These are phyloP conservation scores for Dactylellina sp. DNA, from an alignment of 2,329 filamentous ascomycete species.

Conservation along the genomic window DNA sequence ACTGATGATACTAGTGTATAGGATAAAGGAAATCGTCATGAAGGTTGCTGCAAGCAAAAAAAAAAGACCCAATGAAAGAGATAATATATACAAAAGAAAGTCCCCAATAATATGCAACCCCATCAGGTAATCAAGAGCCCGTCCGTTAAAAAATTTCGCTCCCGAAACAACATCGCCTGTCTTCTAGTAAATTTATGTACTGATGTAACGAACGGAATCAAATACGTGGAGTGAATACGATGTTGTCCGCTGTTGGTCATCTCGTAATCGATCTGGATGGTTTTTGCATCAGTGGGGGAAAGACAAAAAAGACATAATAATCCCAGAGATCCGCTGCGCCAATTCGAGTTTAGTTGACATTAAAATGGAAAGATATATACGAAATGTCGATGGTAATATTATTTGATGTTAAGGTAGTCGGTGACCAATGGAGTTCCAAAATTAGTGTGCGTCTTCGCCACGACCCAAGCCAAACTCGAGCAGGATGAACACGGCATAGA, in stretches of 20 bases:
- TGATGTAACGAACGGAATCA: slow-evolving; percentile 25
- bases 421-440: not conserved
- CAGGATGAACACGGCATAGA: slow-evolving; percentile 62
- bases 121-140: slow-evolving; percentile 9
- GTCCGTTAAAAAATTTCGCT: slow-evolving; percentile 28
- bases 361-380: not conserved
- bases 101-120: not conserved
- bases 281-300: slow-evolving; percentile 8
- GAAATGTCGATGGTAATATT: not conserved
- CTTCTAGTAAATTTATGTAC: slow-evolving; percentile 31
- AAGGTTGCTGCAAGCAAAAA: slow-evolving; percentile 23
- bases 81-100: slow-evolving; percentile 44
- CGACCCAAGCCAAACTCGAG: slow-evolving; percentile 50
- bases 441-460: slow-evolving; percentile 38
- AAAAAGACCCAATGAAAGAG: slow-evolving; percentile 17
- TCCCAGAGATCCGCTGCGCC: slow-evolving; percentile 55
- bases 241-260: slow-evolving; percentile 38
- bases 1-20: slow-evolving; percentile 28
- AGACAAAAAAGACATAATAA: slow-evolving; percentile 32
- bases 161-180: slow-evolving; percentile 34
- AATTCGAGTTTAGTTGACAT: slow-evolving; percentile 20
- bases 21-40: slow-evolving; percentile 44
- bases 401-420: not conserved
- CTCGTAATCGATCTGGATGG: slow-evolving; percentile 53
- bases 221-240: not conserved